Base-by-base conservation (phyloP, 768 basidiomycete genomes). In the Boletus sp. region DNA sequence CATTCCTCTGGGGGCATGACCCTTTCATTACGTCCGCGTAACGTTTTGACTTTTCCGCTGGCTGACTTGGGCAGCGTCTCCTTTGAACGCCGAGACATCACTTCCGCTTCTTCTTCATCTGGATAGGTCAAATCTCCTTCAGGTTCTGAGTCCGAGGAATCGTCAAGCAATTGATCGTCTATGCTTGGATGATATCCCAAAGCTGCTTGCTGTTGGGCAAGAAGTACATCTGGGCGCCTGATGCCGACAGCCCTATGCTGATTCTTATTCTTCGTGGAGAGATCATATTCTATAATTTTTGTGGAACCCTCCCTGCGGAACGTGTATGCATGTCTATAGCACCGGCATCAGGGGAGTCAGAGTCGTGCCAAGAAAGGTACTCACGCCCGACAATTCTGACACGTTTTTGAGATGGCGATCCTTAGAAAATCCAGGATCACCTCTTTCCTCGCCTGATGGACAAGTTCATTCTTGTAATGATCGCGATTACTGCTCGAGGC, bases 241-340 rank as follows among this genome's bases (percentile, higher is more conserved):
- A 85, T 68, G 13, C 79, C 74, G 10, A 81, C 50, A 17, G 81
- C 77, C 6, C 67, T 63, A 66, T 86, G 80, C 38, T 75, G 71
- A 42, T 70, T 78, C 70, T 90, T 93, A 68, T 93, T 86, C 71
- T 93, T 96, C 2, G 70, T 47, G 7, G 90, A 77, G 32, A 98
- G 79, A 62, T 95, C 94, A 65, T 92, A 91, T 74, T 98, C 94
- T 66, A 98, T 87, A 51, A 99, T 81, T 74, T 98, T 98, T 47
- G 89, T 92, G 70, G 90, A 79, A 0, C 91, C 93, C 66, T 99
- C 97, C 70, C 93, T 98, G 50, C 95, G 87, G 72, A 90, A 93
- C 0, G 93, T 92, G 68, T 91, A 94, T 3, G 81, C 85, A 61
- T 80, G 72, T 29, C 93, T 95, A 46, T 35, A 14, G 37, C n/a